Percentiles rank a stretch among this genome's conserved stretches.
Conservation (phyloP, 805 yeast species). For the Candida takata region DNA sequence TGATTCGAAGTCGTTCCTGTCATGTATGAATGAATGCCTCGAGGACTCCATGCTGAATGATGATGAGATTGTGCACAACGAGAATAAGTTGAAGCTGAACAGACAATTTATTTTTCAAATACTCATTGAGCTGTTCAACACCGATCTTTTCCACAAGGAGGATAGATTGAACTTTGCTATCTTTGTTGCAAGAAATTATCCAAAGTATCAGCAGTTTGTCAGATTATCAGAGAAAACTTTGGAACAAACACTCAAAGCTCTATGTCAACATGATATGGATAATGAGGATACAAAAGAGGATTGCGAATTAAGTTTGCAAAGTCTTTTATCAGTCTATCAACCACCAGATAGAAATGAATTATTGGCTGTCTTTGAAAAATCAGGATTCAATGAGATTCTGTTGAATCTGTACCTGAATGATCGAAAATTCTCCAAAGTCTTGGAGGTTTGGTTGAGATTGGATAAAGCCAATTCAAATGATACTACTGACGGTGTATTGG, state of each 20-base stretch:
- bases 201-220: constrained; percentile 81
- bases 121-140: constrained; percentile 49
- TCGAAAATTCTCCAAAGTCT: constrained; percentile 42
- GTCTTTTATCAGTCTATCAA: constrained; percentile 58
- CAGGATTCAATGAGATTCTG: constrained; percentile 52
- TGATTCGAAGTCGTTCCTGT: constrained; percentile 53
- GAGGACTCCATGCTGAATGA: constrained; percentile 75
- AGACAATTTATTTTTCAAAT: constrained; percentile 78
- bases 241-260: constrained; percentile 37
- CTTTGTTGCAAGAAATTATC: constrained; percentile 72
- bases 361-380: constrained; percentile 43
- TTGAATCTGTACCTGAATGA: constrained; percentile 49
- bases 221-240: constrained; percentile 57
- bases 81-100: constrained; percentile 33
- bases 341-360: constrained; percentile 48
- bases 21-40: constrained; percentile 71
- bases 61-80: constrained; percentile 31
- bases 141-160: constrained; percentile 24
- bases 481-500: constrained; percentile 22
- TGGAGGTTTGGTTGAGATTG: constrained; percentile 44
- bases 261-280: constrained; percentile 38
- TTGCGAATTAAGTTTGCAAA: constrained; percentile 70
- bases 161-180: constrained; percentile 42
- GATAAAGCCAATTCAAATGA: constrained; percentile 22
- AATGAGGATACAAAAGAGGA: constrained; percentile 35